Evolutionary conservation across 306 rosid species (phyloP).

Genomic region (Begonia loranthoides): DNA sequence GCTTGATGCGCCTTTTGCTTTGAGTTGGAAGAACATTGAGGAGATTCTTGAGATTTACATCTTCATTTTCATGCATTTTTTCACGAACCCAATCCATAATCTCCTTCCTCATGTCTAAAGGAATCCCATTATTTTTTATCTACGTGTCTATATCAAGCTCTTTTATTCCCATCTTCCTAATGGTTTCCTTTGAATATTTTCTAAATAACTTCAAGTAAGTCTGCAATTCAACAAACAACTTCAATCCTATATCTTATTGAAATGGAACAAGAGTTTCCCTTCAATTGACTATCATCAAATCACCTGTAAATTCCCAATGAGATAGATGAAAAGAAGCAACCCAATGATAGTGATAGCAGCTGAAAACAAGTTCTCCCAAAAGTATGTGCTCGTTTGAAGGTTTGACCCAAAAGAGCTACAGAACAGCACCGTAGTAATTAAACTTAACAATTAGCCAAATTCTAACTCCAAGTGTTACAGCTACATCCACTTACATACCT

Average conservation of each 20-base stretch:
- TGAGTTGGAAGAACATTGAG: not conserved
- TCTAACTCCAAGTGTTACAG: not conserved
- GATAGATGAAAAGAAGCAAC: conserved; percentile 8
- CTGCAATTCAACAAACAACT: not conserved
- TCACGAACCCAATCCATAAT: conserved; percentile 1
- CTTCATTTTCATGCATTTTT: conserved; percentile 4
- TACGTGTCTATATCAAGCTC: conserved; percentile 5
- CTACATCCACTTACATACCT: not conserved
- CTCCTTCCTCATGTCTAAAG: not conserved
- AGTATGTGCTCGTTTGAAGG: not conserved
- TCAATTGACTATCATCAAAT: not conserved
- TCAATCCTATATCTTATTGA: not conserved
- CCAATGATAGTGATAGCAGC: not conserved
- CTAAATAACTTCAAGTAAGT: not conserved
- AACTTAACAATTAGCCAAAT: not conserved
- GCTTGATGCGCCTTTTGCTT: conserved; percentile 12
- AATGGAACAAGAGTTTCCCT: not conserved
- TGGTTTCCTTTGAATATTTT: conserved; percentile 1
- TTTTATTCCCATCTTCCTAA: conserved; percentile 3
- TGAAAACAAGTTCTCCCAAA: conserved; percentile 2
- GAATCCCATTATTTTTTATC: conserved; percentile 1
- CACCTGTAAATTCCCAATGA: conserved; percentile 16
- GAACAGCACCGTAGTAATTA: not conserved
- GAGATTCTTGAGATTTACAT: not conserved
- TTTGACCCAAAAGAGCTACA: conserved; percentile 9